phyloP scores from a whole-genome alignment of 2,329 filamentous ascomycete genomes.

The Colletotrichum tropicale region DNA sequence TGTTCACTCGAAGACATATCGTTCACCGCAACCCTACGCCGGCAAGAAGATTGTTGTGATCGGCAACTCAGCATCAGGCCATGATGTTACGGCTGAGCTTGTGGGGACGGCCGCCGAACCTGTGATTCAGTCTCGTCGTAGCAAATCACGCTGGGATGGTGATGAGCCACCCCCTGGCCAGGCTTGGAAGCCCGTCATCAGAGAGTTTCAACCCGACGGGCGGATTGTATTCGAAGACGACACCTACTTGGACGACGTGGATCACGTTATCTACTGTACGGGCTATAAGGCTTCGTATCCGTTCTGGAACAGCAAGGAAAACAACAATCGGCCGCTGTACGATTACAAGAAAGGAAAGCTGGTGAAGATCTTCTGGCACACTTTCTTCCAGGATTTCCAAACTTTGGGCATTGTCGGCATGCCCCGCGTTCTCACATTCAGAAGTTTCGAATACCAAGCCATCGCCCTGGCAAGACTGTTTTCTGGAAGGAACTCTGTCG shows the following conservation, averaged over 20 bases:
- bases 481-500: conserved; percentile 39
- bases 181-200: conserved; percentile 58
- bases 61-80: conserved; percentile 50
- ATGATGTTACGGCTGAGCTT: conserved; percentile 43
- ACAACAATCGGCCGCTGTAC: conserved; percentile 49
- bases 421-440: conserved; percentile 55
- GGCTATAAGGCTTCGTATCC: conserved; percentile 48
- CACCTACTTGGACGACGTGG: conserved; percentile 37
- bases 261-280: conserved; percentile 46
- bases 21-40: conserved; percentile 37
- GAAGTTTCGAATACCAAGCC: conserved; percentile 62
- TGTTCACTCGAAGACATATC: conserved; percentile 51
- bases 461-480: conserved; percentile 56
- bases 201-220: conserved; percentile 44
- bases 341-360: conserved; percentile 53
- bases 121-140: conserved; percentile 57
- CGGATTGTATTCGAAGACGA: conserved; percentile 47
- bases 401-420: conserved; percentile 57
- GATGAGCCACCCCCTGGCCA: conserved; percentile 49
- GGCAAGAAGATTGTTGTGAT: conserved; percentile 40
- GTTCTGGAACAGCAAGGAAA: conserved; percentile 51
- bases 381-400: conserved; percentile 52
- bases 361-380: conserved; percentile 53
- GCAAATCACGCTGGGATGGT: conserved; percentile 55
- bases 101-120: conserved; percentile 40